phyloP scores from a whole-genome alignment of 768 basidiomycete species.

The Neoboletus magnificus region DNA sequence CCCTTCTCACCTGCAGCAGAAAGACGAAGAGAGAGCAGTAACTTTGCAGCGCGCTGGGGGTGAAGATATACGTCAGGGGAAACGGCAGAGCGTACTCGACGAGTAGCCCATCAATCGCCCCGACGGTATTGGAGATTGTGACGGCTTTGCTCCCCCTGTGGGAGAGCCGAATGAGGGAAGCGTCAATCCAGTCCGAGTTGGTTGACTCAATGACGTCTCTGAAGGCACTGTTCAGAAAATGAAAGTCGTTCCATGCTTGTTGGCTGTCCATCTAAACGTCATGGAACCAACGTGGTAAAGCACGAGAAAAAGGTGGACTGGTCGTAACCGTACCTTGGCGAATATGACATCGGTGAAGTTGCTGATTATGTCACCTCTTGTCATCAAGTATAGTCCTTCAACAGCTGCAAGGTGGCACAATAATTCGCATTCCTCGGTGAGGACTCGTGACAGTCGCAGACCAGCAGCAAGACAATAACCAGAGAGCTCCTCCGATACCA shows the following conservation, averaged over 20 bases:
- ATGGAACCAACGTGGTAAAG: not conserved
- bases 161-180: constrained; percentile 69
- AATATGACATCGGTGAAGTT: constrained; percentile 74
- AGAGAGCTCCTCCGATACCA: constrained; percentile 63
- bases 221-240: constrained; percentile 79
- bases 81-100: constrained; percentile 83
- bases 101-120: constrained; percentile 60
- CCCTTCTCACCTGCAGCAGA: constrained; percentile 68
- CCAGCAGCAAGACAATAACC: constrained; percentile 54
- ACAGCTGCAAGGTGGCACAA: constrained; percentile 60
- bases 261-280: constrained; percentile 64
- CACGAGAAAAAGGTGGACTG: not conserved
- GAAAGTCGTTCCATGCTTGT: constrained; percentile 75
- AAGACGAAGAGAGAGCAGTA: constrained; percentile 72
- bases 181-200: constrained; percentile 55
- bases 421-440: constrained; percentile 65
- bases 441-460: constrained; percentile 49
- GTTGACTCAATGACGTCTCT: constrained; percentile 58
- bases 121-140: constrained; percentile 52
- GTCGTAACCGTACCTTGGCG: constrained; percentile 50
- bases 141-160: constrained; percentile 51
- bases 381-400: constrained; percentile 73
- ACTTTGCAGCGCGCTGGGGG: constrained; percentile 47
- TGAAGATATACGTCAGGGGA: constrained; percentile 76
- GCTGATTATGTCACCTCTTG: constrained; percentile 71